A percentile compares a stretch with the other conserved stretches of the same genome.
Evolutionary conservation across 306 rosid genomes (phyloP).

Genomic region (Lablab purpureus): DNA sequence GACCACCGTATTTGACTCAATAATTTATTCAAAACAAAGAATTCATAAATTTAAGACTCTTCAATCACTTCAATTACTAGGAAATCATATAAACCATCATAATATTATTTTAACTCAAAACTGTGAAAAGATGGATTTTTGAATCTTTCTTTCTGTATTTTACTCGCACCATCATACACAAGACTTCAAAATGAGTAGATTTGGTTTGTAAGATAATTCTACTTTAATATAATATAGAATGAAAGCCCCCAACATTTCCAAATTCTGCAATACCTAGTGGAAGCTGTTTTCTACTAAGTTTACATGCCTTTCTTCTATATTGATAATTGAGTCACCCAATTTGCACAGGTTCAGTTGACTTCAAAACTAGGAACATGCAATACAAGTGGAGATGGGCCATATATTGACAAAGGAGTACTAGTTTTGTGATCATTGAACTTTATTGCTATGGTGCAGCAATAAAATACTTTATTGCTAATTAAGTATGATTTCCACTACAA

Average conservation of each 20-base stretch:
- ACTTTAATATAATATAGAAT: neutral
- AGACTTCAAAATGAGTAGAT: no score
- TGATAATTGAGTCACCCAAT: conserved; percentile 18
- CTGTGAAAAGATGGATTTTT: no score
- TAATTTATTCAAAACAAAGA: no score
- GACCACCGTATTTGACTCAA: conserved; percentile 43
- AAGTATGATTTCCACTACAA: neutral
- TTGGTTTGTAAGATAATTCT: neutral
- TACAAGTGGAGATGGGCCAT: conserved; percentile 36
- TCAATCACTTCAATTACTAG: no score
- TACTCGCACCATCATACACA: no score
- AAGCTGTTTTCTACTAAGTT: neutral
- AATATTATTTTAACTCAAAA: no score
- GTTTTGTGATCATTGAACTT: neutral
- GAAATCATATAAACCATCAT: no score
- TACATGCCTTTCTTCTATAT: neutral
- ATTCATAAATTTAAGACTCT: no score
- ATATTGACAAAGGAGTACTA: neutral
- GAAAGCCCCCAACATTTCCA: conserved; percentile 29
- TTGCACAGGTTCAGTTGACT: conserved; percentile 37
- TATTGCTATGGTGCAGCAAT: neutral
- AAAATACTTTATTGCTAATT: neutral
- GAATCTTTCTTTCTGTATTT: no score
- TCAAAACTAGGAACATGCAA: conserved; percentile 34
- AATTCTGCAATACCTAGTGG: neutral